Percentiles rank a stretch among this genome's conserved stretches.
Evolutionary conservation across 2,329 filamentous ascomycete genomes (phyloP).

Genomic region (Pseudonectria foliicola): DNA sequence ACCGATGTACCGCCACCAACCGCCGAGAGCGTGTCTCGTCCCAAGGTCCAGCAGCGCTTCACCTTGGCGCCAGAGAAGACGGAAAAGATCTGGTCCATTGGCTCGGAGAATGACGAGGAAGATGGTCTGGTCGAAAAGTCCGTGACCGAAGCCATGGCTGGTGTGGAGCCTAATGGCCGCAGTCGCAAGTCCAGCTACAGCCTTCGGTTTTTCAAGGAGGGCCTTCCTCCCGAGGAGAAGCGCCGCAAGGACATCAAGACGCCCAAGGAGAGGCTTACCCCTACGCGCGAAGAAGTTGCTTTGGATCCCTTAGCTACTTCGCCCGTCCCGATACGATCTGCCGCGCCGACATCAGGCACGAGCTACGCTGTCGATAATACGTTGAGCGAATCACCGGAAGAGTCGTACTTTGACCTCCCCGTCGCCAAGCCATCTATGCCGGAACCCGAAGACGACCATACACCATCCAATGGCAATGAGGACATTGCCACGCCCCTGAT

Average conservation of each 20-base stretch:
- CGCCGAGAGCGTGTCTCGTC: slow-evolving; percentile 1
- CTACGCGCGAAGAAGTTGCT: slow-evolving; percentile 29
- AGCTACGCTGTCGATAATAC: too few species aligned
- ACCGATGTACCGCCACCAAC: too few species aligned
- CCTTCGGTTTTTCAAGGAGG: slow-evolving; percentile 60
- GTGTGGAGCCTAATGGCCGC: slow-evolving; percentile 54
- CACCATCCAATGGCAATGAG: not conserved
- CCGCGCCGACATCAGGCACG: too few species aligned
- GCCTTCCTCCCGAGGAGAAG: slow-evolving; percentile 52
- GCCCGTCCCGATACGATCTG: slow-evolving; percentile 2
- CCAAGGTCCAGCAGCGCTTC: slow-evolving; percentile 36
- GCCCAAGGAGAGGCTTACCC: slow-evolving; percentile 34
- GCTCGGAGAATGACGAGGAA: slow-evolving; percentile 40
- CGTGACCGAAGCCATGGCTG: slow-evolving; percentile 54
- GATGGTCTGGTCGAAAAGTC: slow-evolving; percentile 58
- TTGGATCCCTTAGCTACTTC: slow-evolving; percentile 6
- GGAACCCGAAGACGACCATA: not conserved
- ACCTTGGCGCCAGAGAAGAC: slow-evolving; percentile 48
- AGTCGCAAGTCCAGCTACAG: slow-evolving; percentile 63
- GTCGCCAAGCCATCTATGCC: too few species aligned
- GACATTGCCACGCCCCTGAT: not conserved
- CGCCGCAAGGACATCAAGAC: slow-evolving; percentile 43
- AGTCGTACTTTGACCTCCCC: too few species aligned
- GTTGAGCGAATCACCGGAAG: too few species aligned
- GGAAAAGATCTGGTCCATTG: slow-evolving; percentile 60